A percentile compares a stretch with the other conserved stretches of the same genome.
These are phyloP conservation scores for Globisporangium splendens DNA, from an alignment of 352 stramenopile genomes.

Conservation along the genomic window DNA sequence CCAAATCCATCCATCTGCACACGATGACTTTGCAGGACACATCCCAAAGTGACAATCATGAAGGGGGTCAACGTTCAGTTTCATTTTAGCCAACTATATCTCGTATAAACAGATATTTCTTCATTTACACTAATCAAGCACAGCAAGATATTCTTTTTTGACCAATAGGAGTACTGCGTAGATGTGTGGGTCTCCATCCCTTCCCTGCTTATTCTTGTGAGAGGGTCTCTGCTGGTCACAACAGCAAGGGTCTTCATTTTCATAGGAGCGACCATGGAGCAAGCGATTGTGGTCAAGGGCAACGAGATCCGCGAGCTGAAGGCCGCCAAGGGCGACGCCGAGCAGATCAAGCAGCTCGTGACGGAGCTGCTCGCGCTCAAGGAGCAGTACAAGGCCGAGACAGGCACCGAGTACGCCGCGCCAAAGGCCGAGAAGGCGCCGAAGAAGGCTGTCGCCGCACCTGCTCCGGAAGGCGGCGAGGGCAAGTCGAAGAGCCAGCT, in stretches of 20 bases:
- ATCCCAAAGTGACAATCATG: too few species aligned
- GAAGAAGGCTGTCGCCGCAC: slow-evolving; percentile 18
- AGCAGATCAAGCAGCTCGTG: slow-evolving; percentile 41
- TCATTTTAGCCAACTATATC: too few species aligned
- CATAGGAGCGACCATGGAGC: slow-evolving; percentile 10
- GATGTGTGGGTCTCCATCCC: slow-evolving; percentile 3
- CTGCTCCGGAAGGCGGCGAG: slow-evolving; percentile 10
- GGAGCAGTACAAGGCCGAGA: slow-evolving; percentile 76
- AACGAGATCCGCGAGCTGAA: slow-evolving; percentile 82
- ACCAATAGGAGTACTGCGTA: neutral
- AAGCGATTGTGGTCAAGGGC: slow-evolving; percentile 70
- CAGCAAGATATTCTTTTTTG: neutral
- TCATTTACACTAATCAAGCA: too few species aligned
- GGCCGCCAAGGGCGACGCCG: slow-evolving; percentile 59
- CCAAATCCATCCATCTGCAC: too few species aligned
- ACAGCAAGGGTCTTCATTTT: too few species aligned
- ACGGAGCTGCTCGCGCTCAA: slow-evolving; percentile 69
- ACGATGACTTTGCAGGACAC: neutral
- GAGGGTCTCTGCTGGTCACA: too few species aligned
- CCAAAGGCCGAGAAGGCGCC: slow-evolving; percentile 36
- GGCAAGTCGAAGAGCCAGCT: slow-evolving; percentile 84
- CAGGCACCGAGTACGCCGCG: slow-evolving; percentile 64
- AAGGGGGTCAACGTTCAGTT: too few species aligned
- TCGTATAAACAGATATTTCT: too few species aligned
- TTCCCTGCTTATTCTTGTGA: slow-evolving; percentile 4